Percentiles rank a stretch among this genome's conserved stretches.
These are phyloP conservation scores for Ascomycota sp. DNA, from an alignment of 2,329 filamentous ascomycete genomes.

Conservation along the genomic window DNA sequence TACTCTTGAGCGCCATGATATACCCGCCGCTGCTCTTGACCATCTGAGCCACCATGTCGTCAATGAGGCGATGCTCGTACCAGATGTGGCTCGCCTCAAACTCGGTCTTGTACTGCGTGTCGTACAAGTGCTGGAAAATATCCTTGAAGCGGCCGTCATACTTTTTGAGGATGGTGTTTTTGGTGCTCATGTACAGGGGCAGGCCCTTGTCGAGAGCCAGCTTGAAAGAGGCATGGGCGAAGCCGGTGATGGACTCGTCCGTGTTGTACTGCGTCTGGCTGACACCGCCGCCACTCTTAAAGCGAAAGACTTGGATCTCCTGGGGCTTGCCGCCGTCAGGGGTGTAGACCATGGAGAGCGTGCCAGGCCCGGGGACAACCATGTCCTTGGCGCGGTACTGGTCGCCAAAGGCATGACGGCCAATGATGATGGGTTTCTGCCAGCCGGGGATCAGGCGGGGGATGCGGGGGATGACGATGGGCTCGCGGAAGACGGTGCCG, in stretches of 20 bases:
- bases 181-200: constrained; percentile 99
- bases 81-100: constrained; percentile 89
- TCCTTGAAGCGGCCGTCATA: constrained; percentile 99
- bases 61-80: constrained; percentile 98
- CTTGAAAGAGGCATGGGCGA: constrained; percentile 94
- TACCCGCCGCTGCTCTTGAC: constrained; percentile 95
- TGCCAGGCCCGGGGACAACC: constrained; percentile 66
- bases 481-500: constrained; percentile 96
- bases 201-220: constrained; percentile 69
- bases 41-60: constrained; percentile 99
- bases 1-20: constrained; percentile 96
- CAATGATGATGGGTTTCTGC: constrained; percentile 98
- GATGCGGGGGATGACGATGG: constrained; percentile 86
- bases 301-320: constrained; percentile 78
- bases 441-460: constrained; percentile 88
- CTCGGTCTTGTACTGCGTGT: constrained; percentile 63
- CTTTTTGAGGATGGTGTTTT: constrained; percentile 98
- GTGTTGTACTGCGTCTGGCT: constrained; percentile 98
- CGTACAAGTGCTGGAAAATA: constrained; percentile 95
- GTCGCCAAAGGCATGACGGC: constrained; percentile 93
- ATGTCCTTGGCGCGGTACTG: constrained; percentile 94
- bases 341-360: constrained; percentile 86
- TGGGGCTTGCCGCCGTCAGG: constrained; percentile 65
- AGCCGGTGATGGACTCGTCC: constrained; percentile 81
- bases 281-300: constrained; percentile 68